Conservation (phyloP, 116 monocot species). For the Cymodocea nodosa region DNA sequence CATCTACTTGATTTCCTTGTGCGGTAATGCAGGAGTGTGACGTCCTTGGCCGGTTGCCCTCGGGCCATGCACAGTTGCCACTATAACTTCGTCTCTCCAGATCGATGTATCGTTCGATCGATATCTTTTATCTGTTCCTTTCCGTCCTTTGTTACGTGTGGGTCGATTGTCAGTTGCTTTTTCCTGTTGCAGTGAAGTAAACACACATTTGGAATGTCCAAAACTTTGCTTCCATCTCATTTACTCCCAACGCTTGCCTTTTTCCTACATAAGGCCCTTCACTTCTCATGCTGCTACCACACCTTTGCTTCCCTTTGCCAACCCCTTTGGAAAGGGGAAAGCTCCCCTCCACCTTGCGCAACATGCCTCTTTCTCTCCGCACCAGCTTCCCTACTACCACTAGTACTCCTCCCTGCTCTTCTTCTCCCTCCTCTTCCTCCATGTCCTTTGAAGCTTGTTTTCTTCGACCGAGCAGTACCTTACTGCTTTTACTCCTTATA, state of each 20-base stretch:
- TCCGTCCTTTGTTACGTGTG: neutral
- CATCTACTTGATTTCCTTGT: neutral
- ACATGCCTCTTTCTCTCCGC: slow-evolving; percentile 1
- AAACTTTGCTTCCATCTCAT: neutral
- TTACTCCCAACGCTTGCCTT: neutral
- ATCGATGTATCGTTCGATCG: too few species aligned
- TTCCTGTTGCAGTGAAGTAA: slow-evolving; percentile 13
- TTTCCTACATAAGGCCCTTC: slow-evolving; percentile 4
- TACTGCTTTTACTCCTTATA: neutral
- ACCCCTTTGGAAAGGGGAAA: too few species aligned
- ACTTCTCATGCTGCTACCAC: neutral
- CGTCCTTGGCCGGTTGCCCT: too few species aligned
- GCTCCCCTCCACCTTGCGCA: too few species aligned
- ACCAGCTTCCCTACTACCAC: neutral
- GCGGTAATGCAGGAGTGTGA: neutral
- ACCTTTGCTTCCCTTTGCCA: neutral
- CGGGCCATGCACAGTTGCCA: too few species aligned
- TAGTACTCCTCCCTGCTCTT: neutral
- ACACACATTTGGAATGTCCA: slow-evolving; percentile 17
- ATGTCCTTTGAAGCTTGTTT: neutral
- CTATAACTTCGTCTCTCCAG: too few species aligned
- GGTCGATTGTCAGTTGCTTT: slow-evolving; percentile 4
- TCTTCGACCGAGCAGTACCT: neutral
- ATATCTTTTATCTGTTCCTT: neutral
- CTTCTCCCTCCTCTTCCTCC: neutral